Evolutionary conservation across 495 filamentous ascomycete species (phyloP), one percentile per base, ranked within the genome.

Genomic region (Daldinia concentrica): DNA sequence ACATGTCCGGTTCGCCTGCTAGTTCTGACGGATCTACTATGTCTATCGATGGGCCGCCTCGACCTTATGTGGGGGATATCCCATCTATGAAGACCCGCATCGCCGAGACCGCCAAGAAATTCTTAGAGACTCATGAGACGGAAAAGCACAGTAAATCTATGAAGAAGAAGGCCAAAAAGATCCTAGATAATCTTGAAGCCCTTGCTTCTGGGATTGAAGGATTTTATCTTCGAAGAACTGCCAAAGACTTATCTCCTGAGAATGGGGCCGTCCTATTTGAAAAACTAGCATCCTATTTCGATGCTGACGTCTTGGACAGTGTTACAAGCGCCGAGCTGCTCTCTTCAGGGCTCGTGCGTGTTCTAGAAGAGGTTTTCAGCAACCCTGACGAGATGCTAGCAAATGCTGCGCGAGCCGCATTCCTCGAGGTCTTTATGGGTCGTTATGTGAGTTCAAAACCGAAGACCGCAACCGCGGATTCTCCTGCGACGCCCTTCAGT

Each of bases 311-410:
- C 24, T 77, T 98, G 66, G 90, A 97, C 78, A 97, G 93, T 61
- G 94, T 98, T 36, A 98, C 96, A n/a, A 99, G 96, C 79, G 92
- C 94, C 15, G 96, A 99, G 74, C 80, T 99, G 27, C 88, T 98
- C 14, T 93, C 90, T 59, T 98, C 96, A 7, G 91, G 92, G 24
- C 88, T 99, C 61, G 93, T 98, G 27, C 86, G 92, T 36, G 89
- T 92, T 12, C 82, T 99, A 22, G 85, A 98, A 24, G 86, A 92
- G 27, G 87, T 97, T 26, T 94, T 99, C 71, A 90, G 88, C 70
- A 90, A 92, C 70, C 85, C 86, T 0, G 86, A 87, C 64, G 82
- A 86, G 61, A 73, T 80, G 15, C 69, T 87, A 26, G 86, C 85
- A 30, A 82, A 83, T 36, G 81, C 89, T 54, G 91, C 94, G 39